Evolutionary conservation across 73 alveolate genomes (phyloP).

Genomic region (Urostyla sp.): DNA sequence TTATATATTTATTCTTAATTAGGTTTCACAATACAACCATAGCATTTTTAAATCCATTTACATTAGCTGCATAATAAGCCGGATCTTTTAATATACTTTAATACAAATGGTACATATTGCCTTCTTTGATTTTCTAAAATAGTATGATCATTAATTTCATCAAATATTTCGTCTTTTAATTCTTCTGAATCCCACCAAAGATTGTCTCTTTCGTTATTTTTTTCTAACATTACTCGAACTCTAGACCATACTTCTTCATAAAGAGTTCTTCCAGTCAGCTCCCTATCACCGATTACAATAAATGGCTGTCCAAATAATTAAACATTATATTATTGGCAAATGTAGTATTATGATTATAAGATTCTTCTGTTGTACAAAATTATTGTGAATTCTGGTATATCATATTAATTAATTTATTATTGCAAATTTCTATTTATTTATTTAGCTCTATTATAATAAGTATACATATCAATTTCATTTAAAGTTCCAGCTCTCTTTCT

Average conservation of each 20-base stretch:
- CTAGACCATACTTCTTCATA: conserved; percentile 44
- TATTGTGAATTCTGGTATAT: conserved; percentile 10
- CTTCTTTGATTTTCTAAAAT: no score
- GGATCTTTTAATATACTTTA: conserved; percentile 17
- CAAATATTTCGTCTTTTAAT: neutral
- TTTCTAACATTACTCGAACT: neutral
- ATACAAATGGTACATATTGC: conserved; percentile 11
- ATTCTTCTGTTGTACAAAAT: neutral
- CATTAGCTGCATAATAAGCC: conserved; percentile 9
- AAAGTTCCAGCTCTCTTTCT: neutral
- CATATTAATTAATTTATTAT: neutral
- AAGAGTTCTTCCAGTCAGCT: conserved; percentile 12
- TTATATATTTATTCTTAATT: neutral
- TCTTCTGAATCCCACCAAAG: conserved; percentile 53
- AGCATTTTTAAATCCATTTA: conserved; percentile 42
- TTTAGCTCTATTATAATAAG: neutral
- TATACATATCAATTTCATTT: neutral
- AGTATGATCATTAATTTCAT: neutral
- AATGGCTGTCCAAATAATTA: conserved; percentile 11
- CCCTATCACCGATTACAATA: neutral
- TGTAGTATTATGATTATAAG: neutral
- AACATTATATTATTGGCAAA: neutral
- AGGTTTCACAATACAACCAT: conserved; percentile 51
- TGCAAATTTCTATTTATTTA: neutral
- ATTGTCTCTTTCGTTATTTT: neutral